Evolutionary conservation across 2,329 filamentous ascomycete genomes (phyloP).

Genomic region (Fusarium torreyae): DNA sequence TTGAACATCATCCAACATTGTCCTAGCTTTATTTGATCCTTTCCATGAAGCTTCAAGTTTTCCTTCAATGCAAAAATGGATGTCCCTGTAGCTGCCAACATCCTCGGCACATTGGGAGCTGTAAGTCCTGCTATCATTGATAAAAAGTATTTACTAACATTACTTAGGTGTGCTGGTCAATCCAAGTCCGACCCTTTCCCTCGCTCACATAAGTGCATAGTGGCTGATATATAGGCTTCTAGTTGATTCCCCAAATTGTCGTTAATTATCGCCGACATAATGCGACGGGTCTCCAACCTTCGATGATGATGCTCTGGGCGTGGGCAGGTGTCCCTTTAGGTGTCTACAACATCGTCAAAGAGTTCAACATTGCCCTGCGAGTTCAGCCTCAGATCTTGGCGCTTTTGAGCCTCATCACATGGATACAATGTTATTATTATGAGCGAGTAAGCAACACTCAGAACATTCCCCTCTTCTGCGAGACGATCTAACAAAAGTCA

Average conservation of each 20-base stretch:
- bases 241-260: conserved; percentile 79
- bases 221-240: conserved; percentile 1
- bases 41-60: not conserved
- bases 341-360: conserved; percentile 61
- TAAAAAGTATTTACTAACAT: not conserved
- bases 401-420: conserved; percentile 59
- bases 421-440: conserved; percentile 62
- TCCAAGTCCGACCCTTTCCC: conserved; percentile 63
- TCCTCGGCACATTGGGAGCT: conserved; percentile 72
- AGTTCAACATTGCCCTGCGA: conserved; percentile 59
- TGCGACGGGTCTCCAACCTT: conserved; percentile 74
- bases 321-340: conserved; percentile 78
- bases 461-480: fast-evolving
- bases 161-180: conserved; percentile 71
- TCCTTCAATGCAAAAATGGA: conserved; percentile 60
- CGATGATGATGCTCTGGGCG: conserved; percentile 82
- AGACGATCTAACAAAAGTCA: conserved; percentile 48
- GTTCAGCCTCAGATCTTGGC: conserved; percentile 63
- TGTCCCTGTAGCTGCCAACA: conserved; percentile 68
- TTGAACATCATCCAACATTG: not conserved
- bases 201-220: too few relatives aligned
- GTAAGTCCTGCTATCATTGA: conserved; percentile 52
- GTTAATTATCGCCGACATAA: conserved; percentile 78
- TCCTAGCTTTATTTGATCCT: not conserved
- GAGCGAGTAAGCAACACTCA: conserved; percentile 48